Conservation (phyloP, 208 protist genomes). For the Acanthamoeba royreba region DNA sequence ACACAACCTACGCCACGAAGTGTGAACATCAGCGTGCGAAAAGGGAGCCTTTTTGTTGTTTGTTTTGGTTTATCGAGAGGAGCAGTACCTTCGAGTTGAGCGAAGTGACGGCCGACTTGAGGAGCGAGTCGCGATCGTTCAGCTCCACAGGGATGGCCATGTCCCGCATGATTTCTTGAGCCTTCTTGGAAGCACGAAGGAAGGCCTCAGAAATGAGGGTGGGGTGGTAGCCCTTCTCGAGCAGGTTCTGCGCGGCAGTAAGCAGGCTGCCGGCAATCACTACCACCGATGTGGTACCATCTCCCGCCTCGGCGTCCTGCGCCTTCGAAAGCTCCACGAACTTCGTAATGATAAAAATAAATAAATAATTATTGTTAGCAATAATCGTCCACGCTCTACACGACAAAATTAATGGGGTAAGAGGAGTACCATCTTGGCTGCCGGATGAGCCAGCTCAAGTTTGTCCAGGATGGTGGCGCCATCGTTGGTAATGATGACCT, state of each 20-base stretch:
- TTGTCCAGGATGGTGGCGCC: conserved; percentile 98
- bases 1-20: conserved; percentile 81
- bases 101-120: conserved; percentile 95
- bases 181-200: conserved; percentile 84
- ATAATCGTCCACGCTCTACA: not conserved
- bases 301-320: conserved; percentile 99
- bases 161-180: conserved; percentile 88
- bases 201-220: conserved; percentile 94
- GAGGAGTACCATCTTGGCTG: conserved; percentile 93
- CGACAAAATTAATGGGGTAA: not conserved
- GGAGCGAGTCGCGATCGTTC: conserved; percentile 88
- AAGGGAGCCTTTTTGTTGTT: not conserved
- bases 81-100: conserved; percentile 99
- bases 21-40: not conserved
- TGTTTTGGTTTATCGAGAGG: too few relatives aligned
- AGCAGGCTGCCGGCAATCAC: conserved; percentile 97
- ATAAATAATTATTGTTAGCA: not conserved
- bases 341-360: conserved; percentile 60
- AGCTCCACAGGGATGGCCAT: conserved; percentile 94
- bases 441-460: conserved; percentile 96
- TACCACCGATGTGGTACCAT: conserved; percentile 98
- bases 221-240: conserved; percentile 96
- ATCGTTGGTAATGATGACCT: conserved; percentile 99
- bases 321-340: conserved; percentile 97
- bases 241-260: conserved; percentile 86